Conservation (phyloP, 2,329 filamentous ascomycete genomes). For the Stylonectria norvegica region DNA sequence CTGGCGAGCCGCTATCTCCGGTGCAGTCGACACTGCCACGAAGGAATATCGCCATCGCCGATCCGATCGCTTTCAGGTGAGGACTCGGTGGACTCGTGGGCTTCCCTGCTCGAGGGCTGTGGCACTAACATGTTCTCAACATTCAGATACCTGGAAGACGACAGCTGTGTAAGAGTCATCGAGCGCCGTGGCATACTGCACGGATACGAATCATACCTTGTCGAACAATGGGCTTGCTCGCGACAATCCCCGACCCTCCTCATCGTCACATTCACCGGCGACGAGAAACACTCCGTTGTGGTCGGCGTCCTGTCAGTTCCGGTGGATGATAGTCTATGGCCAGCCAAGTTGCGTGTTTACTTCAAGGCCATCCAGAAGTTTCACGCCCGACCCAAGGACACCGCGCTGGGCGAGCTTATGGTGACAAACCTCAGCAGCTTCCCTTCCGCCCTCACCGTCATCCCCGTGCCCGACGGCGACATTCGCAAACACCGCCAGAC, state of each 20-base stretch:
- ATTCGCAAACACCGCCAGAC: slow-evolving; percentile 73
- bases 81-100: slow-evolving; percentile 9
- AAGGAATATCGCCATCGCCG: slow-evolving; percentile 54
- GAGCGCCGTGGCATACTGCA: slow-evolving; percentile 66
- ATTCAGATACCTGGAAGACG: slow-evolving; percentile 75
- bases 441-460: slow-evolving; percentile 88
- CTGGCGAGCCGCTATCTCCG: slow-evolving; percentile 5
- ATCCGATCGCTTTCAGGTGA: slow-evolving; percentile 56
- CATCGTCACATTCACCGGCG: slow-evolving; percentile 90
- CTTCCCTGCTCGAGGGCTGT: background rate
- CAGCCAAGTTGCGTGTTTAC: slow-evolving; percentile 72
- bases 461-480: slow-evolving; percentile 83
- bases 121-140: background rate
- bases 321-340: slow-evolving; percentile 76
- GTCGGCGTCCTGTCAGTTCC: slow-evolving; percentile 81
- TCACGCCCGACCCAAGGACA: slow-evolving; percentile 80
- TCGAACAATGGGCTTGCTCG: slow-evolving; percentile 97
- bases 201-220: slow-evolving; percentile 89
- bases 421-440: slow-evolving; percentile 92
- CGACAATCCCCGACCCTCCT: slow-evolving; percentile 85
- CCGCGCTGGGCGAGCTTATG: slow-evolving; percentile 79
- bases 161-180: slow-evolving; percentile 70
- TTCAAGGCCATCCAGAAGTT: slow-evolving; percentile 83
- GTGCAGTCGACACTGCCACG: slow-evolving; percentile 22
- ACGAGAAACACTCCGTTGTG: slow-evolving; percentile 71